phyloP scores from a whole-genome alignment of 2,329 filamentous ascomycete species.

The Coniochaeta hoffmannii region DNA sequence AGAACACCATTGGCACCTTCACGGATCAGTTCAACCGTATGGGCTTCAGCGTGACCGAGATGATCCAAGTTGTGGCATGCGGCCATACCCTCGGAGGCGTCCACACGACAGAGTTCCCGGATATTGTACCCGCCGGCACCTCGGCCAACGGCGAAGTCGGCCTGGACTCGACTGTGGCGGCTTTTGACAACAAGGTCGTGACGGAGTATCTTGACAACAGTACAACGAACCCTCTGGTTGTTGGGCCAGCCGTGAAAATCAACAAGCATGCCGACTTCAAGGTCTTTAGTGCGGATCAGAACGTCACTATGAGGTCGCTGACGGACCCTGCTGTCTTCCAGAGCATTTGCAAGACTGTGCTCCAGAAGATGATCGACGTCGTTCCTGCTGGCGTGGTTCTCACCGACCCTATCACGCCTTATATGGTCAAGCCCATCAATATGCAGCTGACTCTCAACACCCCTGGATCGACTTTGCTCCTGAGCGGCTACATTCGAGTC shows the following conservation, averaged over 20 bases:
- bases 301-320: constrained; percentile 45
- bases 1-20: constrained; percentile 46
- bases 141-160: constrained; percentile 33
- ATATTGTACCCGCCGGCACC: constrained; percentile 38
- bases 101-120: constrained; percentile 44
- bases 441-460: constrained; percentile 46
- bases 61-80: constrained; percentile 54
- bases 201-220: constrained; percentile 48
- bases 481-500: constrained; percentile 50
- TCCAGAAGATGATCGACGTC: constrained; percentile 56
- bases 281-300: constrained; percentile 48
- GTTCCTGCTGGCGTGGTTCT: constrained; percentile 45
- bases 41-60: constrained; percentile 48
- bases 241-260: constrained; percentile 36
- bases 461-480: constrained; percentile 37
- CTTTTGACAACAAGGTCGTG: constrained; percentile 50
- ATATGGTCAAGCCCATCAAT: constrained; percentile 51
- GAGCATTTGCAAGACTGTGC: constrained; percentile 38
- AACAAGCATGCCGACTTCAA: constrained; percentile 46
- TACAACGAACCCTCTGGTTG: constrained; percentile 47
- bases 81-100: constrained; percentile 56
- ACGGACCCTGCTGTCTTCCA: constrained; percentile 35
- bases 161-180: constrained; percentile 39
- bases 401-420: constrained; percentile 44
- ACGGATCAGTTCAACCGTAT: constrained; percentile 47